Evolutionary conservation across 2,329 filamentous ascomycete species (phyloP).

Genomic region (Fusarium stilboides): DNA sequence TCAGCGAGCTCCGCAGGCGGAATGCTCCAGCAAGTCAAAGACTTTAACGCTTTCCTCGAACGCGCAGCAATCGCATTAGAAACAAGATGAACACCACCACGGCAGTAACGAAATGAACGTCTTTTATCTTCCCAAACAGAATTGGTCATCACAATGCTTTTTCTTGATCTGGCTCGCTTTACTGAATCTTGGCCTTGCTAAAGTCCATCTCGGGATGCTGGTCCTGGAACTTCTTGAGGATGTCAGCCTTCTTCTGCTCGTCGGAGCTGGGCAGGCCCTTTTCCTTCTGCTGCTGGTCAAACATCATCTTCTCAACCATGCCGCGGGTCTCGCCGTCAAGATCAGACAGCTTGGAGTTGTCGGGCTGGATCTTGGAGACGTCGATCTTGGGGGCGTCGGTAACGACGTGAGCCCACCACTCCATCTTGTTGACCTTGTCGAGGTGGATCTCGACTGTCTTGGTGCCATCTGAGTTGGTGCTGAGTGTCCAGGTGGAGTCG

Average conservation of each 20-base stretch:
- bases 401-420: constrained; percentile 98
- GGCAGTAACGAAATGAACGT: constrained; percentile 18
- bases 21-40: constrained; percentile 68
- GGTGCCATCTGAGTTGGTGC: constrained; percentile 77
- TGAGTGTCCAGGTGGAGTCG: constrained; percentile 95
- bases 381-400: constrained; percentile 92
- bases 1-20: constrained; percentile 65
- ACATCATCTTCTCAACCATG: constrained; percentile 99
- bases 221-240: constrained; percentile 92
- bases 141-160: constrained; percentile 18
- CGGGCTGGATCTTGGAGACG: constrained; percentile 93
- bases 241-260: constrained; percentile 94
- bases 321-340: constrained; percentile 93
- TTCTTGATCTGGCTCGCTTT: constrained; percentile 42
- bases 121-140: constrained; percentile 10
- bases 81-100: constrained; percentile 51
- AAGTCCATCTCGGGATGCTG: constrained; percentile 83
- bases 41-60: constrained; percentile 76
- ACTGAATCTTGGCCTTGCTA: constrained; percentile 77
- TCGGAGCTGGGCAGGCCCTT: constrained; percentile 89
- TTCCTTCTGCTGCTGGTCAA: constrained; percentile 97
- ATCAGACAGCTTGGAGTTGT: constrained; percentile 92
- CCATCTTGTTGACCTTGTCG: constrained; percentile 96
- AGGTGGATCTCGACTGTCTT: constrained; percentile 84
- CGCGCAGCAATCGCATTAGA: constrained; percentile 72